Evolutionary conservation across 768 basidiomycete species (phyloP).

Genomic region (Mycena rebaudengoi): DNA sequence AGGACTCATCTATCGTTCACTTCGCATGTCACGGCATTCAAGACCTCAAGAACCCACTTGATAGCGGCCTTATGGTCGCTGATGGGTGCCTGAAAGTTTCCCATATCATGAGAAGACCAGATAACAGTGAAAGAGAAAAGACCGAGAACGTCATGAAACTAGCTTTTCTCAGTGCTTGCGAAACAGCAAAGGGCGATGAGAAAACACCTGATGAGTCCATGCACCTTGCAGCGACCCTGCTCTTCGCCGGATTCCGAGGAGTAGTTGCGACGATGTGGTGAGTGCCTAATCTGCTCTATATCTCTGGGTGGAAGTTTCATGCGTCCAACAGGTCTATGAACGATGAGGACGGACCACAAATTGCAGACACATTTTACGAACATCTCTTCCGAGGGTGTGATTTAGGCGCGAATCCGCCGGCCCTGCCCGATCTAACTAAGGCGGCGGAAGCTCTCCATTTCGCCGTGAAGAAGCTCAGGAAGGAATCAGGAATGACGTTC

Average conservation of each 20-base stretch:
- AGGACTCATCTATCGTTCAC: slow-evolving; percentile 32
- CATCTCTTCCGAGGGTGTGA: too few relatives aligned
- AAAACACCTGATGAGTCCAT: slow-evolving; percentile 33
- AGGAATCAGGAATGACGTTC: not conserved
- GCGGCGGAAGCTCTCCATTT: too few relatives aligned
- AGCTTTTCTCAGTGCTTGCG: slow-evolving; percentile 42
- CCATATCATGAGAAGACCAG: slow-evolving; percentile 29
- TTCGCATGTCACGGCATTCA: slow-evolving; percentile 46
- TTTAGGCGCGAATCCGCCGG: too few relatives aligned
- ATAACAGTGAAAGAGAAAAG: not conserved
- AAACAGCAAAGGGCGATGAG: too few relatives aligned
- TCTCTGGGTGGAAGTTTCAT: not conserved
- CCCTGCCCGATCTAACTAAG: too few relatives aligned
- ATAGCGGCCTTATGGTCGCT: too few relatives aligned
- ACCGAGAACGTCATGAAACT: slow-evolving; percentile 8
- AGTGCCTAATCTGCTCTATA: not conserved
- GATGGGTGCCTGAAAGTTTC: too few relatives aligned
- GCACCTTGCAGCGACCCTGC: slow-evolving; percentile 32
- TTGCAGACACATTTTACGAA: not conserved
- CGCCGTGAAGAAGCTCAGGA: not conserved
- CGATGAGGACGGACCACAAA: not conserved
- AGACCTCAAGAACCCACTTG: too few relatives aligned
- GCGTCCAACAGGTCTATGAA: not conserved
- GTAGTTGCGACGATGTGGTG: slow-evolving; percentile 35
- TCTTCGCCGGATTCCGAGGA: slow-evolving; percentile 35